Conservation (phyloP, 148 eudicot species). For the Rhododendron ovatum region DNA sequence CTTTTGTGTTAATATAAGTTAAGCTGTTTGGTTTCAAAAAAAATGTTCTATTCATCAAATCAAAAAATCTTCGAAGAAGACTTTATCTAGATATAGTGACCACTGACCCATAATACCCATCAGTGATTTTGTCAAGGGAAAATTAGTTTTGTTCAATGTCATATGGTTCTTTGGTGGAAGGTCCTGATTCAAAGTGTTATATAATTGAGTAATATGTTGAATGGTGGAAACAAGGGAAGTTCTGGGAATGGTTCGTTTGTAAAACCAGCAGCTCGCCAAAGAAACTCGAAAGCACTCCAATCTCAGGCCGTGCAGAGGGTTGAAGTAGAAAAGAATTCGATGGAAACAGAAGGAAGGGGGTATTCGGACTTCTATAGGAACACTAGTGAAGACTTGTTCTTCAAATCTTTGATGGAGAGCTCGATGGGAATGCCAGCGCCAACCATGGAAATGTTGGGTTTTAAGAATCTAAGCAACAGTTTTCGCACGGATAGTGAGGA, state of each 20-base stretch:
- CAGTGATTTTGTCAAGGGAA: background rate
- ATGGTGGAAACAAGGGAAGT: slow-evolving; percentile 12
- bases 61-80: background rate
- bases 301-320: slow-evolving; percentile 2
- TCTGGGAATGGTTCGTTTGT: background rate
- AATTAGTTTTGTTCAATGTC: background rate
- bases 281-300: background rate
- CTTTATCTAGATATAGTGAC: background rate
- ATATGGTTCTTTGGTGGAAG: background rate
- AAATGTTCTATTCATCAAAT: background rate
- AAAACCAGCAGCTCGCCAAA: background rate
- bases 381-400: slow-evolving; percentile 45
- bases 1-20: too few species aligned
- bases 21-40: too few species aligned
- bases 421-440: slow-evolving; percentile 35
- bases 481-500: slow-evolving; percentile 48
- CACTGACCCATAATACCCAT: background rate
- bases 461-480: slow-evolving; percentile 35
- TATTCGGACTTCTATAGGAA: slow-evolving; percentile 39
- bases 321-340: slow-evolving; percentile 12
- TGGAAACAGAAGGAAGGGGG: slow-evolving; percentile 39
- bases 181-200: background rate
- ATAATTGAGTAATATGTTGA: background rate
- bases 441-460: slow-evolving; percentile 52
- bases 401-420: slow-evolving; percentile 47